Base-by-base conservation (phyloP, 2,329 filamentous ascomycete species). In the Pseudogymnoascus sp. region DNA sequence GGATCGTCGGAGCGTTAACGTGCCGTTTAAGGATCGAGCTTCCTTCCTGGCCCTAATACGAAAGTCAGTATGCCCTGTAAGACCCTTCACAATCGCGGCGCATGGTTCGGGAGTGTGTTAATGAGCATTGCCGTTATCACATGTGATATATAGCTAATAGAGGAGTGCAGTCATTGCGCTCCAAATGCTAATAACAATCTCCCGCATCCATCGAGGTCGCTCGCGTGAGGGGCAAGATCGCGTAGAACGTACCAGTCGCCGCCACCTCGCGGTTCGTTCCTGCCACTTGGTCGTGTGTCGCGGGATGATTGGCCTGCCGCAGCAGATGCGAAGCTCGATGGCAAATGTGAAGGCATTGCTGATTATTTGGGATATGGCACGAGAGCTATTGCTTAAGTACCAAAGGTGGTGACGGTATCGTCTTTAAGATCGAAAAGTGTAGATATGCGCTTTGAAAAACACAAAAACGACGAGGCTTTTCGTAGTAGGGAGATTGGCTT, bases 251-350 rank as follows among this genome's bases (percentile, higher is more conserved):
- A 91, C 89, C 89, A 91, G 77, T 91, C 89, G 78, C 85, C 87
- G 75, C 84, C 84, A 68, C 78, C 78, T 75, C 84, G 81, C 66
- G 79, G 79, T 69, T 84, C 84, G 71, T 75, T 79, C 78, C 82
- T 85, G 75, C 75, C 78, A 74, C 81, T 84, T 78, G 76, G 78
- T 78, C 81, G 82, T 70, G 79, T 75, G 75, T 84, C 84, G 75
- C 82, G 84, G 74, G 81, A 78, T 71, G 82, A 87, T 76, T 90
- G 89, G 76, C 89, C 89, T 75, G 89, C 89, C 70, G 89, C 89
- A 72, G 89, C 89, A 74, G 89, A 91, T 75, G 89, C 89, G 78
- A 93, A 93, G 82, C 88, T 92, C 71, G 89, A 91, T 72, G 89
- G 87, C 76, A 91, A 84, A 79, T 89, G 87, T 75, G 87, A 85